Evolutionary conservation across 2,329 filamentous ascomycete species (phyloP).

Genomic region (Hortaea werneckii): DNA sequence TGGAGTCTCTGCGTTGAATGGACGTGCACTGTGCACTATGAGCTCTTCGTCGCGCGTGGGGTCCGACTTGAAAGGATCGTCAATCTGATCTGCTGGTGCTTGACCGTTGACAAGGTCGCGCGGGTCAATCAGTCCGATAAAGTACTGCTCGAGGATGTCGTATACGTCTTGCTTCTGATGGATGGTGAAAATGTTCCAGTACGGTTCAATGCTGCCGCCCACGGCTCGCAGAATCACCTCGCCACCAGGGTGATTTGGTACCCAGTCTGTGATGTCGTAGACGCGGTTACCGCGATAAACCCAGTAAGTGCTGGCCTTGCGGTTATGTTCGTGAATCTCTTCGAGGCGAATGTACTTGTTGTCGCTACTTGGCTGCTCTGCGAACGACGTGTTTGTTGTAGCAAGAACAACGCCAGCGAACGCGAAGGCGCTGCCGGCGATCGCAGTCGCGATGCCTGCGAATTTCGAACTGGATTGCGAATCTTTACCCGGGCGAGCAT

Average conservation of each 20-base stretch:
- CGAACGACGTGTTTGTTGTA: no score
- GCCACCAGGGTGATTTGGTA: slow-evolving; percentile 55
- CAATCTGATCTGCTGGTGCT: slow-evolving; percentile 40
- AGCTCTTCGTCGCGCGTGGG: slow-evolving; percentile 43
- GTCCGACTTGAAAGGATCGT: slow-evolving; percentile 51
- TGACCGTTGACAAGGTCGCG: slow-evolving; percentile 44
- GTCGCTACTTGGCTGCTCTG: background rate
- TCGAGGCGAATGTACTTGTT: slow-evolving; percentile 10
- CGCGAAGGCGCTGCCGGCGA: no score
- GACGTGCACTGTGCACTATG: slow-evolving; percentile 43
- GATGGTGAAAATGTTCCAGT: slow-evolving; percentile 62
- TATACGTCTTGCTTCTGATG: slow-evolving; percentile 56
- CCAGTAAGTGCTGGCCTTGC: slow-evolving; percentile 47
- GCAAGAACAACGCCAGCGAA: no score
- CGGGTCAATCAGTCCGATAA: slow-evolving; percentile 51
- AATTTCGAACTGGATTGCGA: no score
- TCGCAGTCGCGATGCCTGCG: no score
- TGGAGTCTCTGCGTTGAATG: slow-evolving; percentile 54
- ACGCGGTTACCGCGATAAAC: slow-evolving; percentile 54
- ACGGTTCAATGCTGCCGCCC: slow-evolving; percentile 54
- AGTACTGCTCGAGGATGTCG: slow-evolving; percentile 55
- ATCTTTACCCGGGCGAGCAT: no score
- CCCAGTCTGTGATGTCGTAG: slow-evolving; percentile 62
- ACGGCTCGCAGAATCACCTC: slow-evolving; percentile 58
- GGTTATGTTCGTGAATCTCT: slow-evolving; percentile 26